phyloP scores from a whole-genome alignment of 164 flowering plant species.

The Sedum album region DNA sequence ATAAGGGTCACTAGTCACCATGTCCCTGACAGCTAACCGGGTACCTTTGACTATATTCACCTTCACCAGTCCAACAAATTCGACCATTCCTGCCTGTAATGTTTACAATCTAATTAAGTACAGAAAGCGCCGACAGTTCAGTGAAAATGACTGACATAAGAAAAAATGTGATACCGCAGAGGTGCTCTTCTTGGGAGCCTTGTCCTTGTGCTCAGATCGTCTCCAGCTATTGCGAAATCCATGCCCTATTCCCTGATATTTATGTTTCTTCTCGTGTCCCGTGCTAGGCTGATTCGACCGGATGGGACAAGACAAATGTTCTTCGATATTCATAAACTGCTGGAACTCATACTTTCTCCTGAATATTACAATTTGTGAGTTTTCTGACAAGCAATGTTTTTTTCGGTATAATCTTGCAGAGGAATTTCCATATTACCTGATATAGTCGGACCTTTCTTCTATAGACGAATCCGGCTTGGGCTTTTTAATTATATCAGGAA shows the following conservation, averaged over 20 bases:
- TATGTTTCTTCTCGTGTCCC: conserved; percentile 35
- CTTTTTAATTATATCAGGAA: conserved; percentile 47
- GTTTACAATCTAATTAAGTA: neutral
- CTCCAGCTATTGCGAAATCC: conserved; percentile 87
- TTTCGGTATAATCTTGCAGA: neutral
- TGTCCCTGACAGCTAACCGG: conserved; percentile 73
- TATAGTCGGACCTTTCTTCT: conserved; percentile 74
- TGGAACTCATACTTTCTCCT: conserved; percentile 87
- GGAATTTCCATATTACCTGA: conserved; percentile 34
- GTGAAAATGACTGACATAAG: neutral
- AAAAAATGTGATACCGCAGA: neutral
- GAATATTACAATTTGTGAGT: conserved; percentile 18
- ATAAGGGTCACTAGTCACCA: conserved; percentile 88
- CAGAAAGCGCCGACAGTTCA: neutral
- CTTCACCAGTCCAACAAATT: conserved; percentile 84
- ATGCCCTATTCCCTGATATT: conserved; percentile 44
- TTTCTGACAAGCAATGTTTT: conserved; percentile 15
- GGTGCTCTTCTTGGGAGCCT: conserved; percentile 31
- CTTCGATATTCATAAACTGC: conserved; percentile 41
- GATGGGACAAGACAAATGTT: conserved; percentile 24
- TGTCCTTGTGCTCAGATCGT: conserved; percentile 29
- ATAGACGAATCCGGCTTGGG: conserved; percentile 68
- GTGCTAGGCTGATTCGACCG: conserved; percentile 18
- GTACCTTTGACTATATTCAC: conserved; percentile 85
- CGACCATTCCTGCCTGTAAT: conserved; percentile 79